Base-by-base conservation (phyloP, 179 eudicot genomes). In the Vitellaria paradoxa region DNA sequence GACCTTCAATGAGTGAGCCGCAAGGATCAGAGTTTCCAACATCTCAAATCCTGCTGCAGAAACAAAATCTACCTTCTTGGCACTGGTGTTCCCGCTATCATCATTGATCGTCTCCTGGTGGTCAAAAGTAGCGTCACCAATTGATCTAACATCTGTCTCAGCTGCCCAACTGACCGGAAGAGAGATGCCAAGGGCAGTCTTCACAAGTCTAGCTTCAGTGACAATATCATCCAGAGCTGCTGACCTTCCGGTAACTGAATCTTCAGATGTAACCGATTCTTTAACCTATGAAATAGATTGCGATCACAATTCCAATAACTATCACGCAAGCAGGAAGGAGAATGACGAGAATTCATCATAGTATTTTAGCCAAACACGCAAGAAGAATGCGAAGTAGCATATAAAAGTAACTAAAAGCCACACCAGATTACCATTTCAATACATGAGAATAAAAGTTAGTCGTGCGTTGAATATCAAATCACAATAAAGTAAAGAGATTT, bases 1-100 rank as follows among this genome's bases (percentile, higher is more conserved):
- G 56, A 88, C 93, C 77, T 85, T 89, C 83, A 91, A 68, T 37
- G 85, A 65, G 79, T 85, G 87, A 81, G 98, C 91, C 7, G 98
- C 93, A 42, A 93, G 77, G 62, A 89, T 81, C 82, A 96, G 77
- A 49, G 86, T 90, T 78, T 96, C 98, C 47, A 90, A 92, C 97
- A 93, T 93, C 88, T 96, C 99, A 62, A 86, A 79, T 14, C 99
- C 99, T 0, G 94, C 98, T 26, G 93, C 93, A 78, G 97, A 89
- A 79, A 96, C 96, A 72, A 89, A 81, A 79, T 92, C 96, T 9
- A 84, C 80, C 65, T 91, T 94, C 75, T 80, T 86, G 50, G 21
- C 4, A 17, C 78, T 77, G 8, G 81, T 69, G 65, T 77, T 81
- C 17, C 70, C 84, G 21, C 21, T 64, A 55, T 46, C 65, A 45